These are phyloP conservation scores for Trametes versicolor DNA, from an alignment of 1,284 basidiomycete genomes.

Conservation along the genomic window DNA sequence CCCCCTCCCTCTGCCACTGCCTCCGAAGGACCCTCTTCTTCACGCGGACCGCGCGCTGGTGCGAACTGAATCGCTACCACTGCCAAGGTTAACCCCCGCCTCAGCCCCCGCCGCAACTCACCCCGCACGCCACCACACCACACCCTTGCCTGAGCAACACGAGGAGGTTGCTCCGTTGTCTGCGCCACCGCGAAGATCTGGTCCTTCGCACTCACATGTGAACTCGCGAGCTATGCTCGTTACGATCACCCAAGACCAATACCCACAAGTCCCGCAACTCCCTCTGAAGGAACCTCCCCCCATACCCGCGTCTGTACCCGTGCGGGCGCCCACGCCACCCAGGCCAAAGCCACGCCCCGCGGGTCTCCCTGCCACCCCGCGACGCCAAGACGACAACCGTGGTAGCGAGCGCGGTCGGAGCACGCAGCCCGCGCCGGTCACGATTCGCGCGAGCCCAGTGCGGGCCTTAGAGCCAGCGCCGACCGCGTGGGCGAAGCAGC, in stretches of 20 bases:
- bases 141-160: not conserved
- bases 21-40: conserved; percentile 1
- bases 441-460: conserved; percentile 2
- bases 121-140: not conserved
- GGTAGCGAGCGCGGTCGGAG: conserved; percentile 15
- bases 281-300: conserved; percentile 8
- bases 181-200: conserved; percentile 3
- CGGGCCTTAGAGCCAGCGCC: conserved; percentile 9
- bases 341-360: conserved; percentile 1
- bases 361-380: conserved; percentile 22
- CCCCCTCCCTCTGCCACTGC: conserved; percentile 21
- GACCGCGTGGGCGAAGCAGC: conserved; percentile 11
- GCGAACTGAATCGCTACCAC: conserved; percentile 15
- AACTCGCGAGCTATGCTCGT: conserved; percentile 12
- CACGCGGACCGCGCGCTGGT: conserved; percentile 1
- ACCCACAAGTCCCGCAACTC: conserved; percentile 10
- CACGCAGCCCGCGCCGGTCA: conserved; percentile 5
- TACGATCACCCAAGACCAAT: not conserved
- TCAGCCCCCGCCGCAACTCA: conserved; percentile 15
- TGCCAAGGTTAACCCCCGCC: not conserved
- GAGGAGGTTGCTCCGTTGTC: conserved; percentile 2
- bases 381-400: conserved; percentile 21
- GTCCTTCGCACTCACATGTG: not conserved
- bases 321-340: conserved; percentile 21
- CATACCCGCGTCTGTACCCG: conserved; percentile 13